A percentile compares a stretch with the other conserved stretches of the same genome.
Conservation (phyloP, 2,329 filamentous ascomycete genomes). For the Trichoderma koningiopsis region DNA sequence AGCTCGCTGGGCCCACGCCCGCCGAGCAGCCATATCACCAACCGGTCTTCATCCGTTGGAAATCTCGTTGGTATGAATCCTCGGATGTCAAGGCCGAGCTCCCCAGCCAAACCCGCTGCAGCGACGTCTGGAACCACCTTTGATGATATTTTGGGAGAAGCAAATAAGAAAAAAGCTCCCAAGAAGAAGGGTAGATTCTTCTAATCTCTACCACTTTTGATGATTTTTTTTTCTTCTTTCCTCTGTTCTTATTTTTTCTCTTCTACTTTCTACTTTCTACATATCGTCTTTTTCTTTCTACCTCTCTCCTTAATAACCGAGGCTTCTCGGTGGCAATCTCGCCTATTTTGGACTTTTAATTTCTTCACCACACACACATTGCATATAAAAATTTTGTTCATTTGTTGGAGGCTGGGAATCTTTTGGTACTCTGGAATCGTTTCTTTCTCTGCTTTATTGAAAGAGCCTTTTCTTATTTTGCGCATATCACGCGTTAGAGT, state of each 20-base stretch:
- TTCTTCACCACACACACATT: not conserved
- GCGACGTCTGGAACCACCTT: slow-evolving; percentile 46
- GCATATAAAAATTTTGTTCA: slow-evolving; percentile 1
- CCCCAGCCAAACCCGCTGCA: slow-evolving; percentile 29
- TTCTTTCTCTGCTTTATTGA: not conserved
- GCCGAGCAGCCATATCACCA: slow-evolving; percentile 38
- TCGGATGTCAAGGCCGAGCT: slow-evolving; percentile 27
- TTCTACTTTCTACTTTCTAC: not conserved
- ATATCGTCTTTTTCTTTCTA: not conserved
- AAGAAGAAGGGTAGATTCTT: slow-evolving; percentile 50
- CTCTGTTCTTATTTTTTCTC: not conserved
- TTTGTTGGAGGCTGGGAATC: not conserved
- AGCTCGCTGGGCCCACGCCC: slow-evolving; percentile 42
- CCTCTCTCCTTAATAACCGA: not conserved
- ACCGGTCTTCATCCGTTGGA: slow-evolving; percentile 40
- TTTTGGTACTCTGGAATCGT: slow-evolving; percentile 2
- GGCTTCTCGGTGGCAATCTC: not conserved
- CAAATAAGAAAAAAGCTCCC: slow-evolving; percentile 37
- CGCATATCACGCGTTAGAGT: slow-evolving; percentile 4
- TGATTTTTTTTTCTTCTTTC: not conserved
- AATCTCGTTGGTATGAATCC: slow-evolving; percentile 39
- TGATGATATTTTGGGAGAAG: slow-evolving; percentile 51
- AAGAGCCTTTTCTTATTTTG: not conserved
- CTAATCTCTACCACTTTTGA: slow-evolving; percentile 27
- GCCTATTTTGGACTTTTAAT: not conserved